These are phyloP conservation scores for Papilionanthe hybrid DNA, from an alignment of 116 monocot genomes.

Conservation along the genomic window DNA sequence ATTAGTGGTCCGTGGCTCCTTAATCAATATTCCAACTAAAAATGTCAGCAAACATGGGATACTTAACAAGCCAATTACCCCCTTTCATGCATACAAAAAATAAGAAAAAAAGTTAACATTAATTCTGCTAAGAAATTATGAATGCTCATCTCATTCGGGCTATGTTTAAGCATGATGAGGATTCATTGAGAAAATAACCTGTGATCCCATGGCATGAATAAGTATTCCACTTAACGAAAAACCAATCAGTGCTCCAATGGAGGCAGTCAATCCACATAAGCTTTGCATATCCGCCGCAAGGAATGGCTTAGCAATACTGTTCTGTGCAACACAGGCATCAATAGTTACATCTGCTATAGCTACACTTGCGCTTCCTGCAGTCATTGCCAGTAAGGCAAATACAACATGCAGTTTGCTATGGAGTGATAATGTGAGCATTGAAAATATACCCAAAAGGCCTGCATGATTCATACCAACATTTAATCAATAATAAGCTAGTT, in stretches of 20 bases:
- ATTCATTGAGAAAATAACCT: constrained; percentile 27
- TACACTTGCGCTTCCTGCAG: constrained; percentile 33
- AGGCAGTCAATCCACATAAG: constrained; percentile 42
- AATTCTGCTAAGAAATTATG: constrained; percentile 1
- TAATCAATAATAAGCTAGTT: constrained; percentile 2
- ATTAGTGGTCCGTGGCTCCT: constrained; percentile 27
- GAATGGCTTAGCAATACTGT: constrained; percentile 36
- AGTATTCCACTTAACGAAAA: constrained; percentile 50
- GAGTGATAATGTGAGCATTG: constrained; percentile 54
- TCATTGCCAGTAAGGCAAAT: constrained; percentile 48
- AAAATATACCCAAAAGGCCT: constrained; percentile 41
- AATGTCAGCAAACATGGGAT: constrained; percentile 49
- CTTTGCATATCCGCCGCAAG: constrained; percentile 61
- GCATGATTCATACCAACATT: background rate
- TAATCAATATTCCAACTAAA: constrained; percentile 47
- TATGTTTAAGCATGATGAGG: background rate
- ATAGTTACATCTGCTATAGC: constrained; percentile 59
- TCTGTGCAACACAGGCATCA: constrained; percentile 54
- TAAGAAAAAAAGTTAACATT: background rate
- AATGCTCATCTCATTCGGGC: background rate
- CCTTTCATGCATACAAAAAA: constrained; percentile 25
- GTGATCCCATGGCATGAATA: constrained; percentile 47
- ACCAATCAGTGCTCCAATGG: constrained; percentile 44
- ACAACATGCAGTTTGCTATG: constrained; percentile 28
- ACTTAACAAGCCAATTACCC: constrained; percentile 59